phyloP scores from a whole-genome alignment of 371 early-diverging fungal species.

The Blakeslea trispora region DNA sequence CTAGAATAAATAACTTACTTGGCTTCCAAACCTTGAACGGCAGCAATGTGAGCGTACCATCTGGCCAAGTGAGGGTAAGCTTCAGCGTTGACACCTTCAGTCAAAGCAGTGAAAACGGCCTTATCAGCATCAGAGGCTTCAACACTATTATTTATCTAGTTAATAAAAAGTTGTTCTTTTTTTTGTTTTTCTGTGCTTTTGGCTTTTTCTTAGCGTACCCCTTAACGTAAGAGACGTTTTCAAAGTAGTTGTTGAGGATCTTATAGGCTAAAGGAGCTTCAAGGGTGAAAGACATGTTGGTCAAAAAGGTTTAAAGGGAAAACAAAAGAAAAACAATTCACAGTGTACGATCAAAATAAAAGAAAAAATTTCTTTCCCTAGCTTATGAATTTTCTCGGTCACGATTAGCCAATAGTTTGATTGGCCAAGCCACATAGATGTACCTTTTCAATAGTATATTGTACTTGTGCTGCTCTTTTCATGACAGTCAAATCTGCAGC shows the following conservation, averaged over 20 bases:
- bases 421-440: slow-evolving; percentile 8
- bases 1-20: slow-evolving; percentile 43
- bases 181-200: slow-evolving; percentile 10
- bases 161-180: no score
- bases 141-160: slow-evolving; percentile 54
- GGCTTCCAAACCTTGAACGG: slow-evolving; percentile 59
- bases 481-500: no score
- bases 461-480: no score
- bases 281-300: slow-evolving; percentile 65
- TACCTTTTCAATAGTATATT: no score
- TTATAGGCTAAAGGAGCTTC: slow-evolving; percentile 60
- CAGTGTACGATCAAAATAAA: no score
- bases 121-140: slow-evolving; percentile 83
- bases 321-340: slow-evolving; percentile 15
- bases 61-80: slow-evolving; percentile 89
- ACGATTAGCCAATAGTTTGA: no score
- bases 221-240: slow-evolving; percentile 77
- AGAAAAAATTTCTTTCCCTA: neutral
- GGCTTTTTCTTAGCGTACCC: slow-evolving; percentile 59
- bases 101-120: slow-evolving; percentile 81
- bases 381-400: slow-evolving; percentile 9
- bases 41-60: slow-evolving; percentile 94
- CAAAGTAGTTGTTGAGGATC: slow-evolving; percentile 77
- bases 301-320: slow-evolving; percentile 11
- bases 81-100: slow-evolving; percentile 76